Evolutionary conservation across 2,329 filamentous ascomycete genomes (phyloP).

Genomic region (Trichoderma koningii): DNA sequence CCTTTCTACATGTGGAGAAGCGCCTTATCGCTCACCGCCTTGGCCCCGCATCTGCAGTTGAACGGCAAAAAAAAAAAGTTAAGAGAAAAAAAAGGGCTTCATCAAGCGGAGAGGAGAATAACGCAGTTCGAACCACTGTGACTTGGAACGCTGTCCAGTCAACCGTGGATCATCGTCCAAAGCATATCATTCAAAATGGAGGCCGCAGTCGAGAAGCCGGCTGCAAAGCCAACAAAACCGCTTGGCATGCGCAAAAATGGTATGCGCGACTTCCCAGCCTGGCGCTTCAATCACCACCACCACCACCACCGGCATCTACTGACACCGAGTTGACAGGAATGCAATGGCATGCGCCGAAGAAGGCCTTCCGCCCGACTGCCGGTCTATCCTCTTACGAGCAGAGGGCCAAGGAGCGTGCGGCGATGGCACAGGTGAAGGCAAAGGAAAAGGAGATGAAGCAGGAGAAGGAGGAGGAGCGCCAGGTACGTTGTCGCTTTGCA

Average conservation of each 20-base stretch:
- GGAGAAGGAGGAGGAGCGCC: slow-evolving; percentile 86
- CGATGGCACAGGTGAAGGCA: slow-evolving; percentile 77
- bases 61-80: slow-evolving; percentile 11
- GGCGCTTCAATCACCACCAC: neutral
- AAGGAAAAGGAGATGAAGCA: slow-evolving; percentile 95
- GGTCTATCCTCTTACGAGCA: slow-evolving; percentile 79
- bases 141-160: slow-evolving; percentile 1
- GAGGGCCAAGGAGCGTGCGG: slow-evolving; percentile 69
- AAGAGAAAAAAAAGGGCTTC: slow-evolving; percentile 16
- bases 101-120: slow-evolving; percentile 2
- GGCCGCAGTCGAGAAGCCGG: slow-evolving; percentile 37
- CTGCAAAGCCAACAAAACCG: slow-evolving; percentile 43
- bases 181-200: slow-evolving; percentile 18
- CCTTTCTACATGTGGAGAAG: slow-evolving; percentile 3
- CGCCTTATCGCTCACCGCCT: slow-evolving; percentile 12
- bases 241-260: slow-evolving; percentile 82
- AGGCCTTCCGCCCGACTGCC: slow-evolving; percentile 78
- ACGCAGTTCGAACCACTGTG: neutral
- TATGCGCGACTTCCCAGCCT: slow-evolving; percentile 44
- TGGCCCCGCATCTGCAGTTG: slow-evolving; percentile 14
- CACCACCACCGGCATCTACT: neutral
- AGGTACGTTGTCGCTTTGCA: slow-evolving; percentile 55
- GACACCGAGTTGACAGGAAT: slow-evolving; percentile 65
- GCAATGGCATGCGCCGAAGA: slow-evolving; percentile 85
- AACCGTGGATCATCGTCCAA: slow-evolving; percentile 3